Evolutionary conservation across 2,329 filamentous ascomycete species (phyloP).

Genomic region (Ascosphaera apis): DNA sequence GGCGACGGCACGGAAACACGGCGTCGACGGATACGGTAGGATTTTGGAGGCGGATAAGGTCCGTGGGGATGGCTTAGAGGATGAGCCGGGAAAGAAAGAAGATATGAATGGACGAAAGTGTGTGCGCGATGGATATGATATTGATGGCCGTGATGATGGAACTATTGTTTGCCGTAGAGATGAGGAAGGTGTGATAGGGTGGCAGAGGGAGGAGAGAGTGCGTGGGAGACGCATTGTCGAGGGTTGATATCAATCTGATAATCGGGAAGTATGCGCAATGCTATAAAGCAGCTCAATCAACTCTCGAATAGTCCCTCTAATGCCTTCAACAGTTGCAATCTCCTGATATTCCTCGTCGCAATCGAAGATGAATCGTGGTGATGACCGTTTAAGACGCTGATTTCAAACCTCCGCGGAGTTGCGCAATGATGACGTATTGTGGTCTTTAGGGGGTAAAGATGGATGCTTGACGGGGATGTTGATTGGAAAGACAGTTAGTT

Average conservation of each 20-base stretch:
- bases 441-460: no score
- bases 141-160: background rate
- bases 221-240: background rate
- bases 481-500: no score
- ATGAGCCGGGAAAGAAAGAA: background rate
- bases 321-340: no score
- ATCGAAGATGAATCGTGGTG: no score
- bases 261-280: background rate
- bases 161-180: no score
- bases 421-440: no score
- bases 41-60: constrained; percentile 49
- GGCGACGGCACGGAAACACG: constrained; percentile 67
- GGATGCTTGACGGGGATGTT: no score
- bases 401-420: no score
- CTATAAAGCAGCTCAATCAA: no score
- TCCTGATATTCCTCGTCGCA: no score
- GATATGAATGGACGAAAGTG: background rate
- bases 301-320: no score
- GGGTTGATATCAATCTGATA: background rate
- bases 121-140: background rate
- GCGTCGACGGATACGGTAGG: constrained; percentile 46
- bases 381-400: no score
- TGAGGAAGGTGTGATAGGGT: background rate
- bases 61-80: constrained; percentile 28
- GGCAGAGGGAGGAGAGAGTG: background rate